Percentiles rank a stretch among this genome's conserved stretches.
Conservation (phyloP, 805 yeast species). For the Wickerhamiella vanderwaltii region DNA sequence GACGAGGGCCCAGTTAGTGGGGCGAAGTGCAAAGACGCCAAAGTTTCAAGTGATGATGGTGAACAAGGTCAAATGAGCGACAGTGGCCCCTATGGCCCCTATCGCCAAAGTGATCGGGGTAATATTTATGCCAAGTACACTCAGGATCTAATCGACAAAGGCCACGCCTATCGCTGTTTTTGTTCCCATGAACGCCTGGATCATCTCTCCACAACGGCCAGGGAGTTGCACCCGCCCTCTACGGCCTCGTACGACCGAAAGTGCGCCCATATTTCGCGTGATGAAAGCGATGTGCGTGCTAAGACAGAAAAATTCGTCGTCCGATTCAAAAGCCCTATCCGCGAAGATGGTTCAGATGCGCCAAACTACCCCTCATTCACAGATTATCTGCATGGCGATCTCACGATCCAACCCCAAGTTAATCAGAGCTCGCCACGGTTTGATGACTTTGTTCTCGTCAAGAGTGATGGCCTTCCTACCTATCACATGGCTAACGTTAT, state of each 20-base stretch:
- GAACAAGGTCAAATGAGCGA: too few relatives aligned
- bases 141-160: conserved; percentile 42
- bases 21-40: neutral
- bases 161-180: conserved; percentile 75
- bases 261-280: conserved; percentile 40
- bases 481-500: conserved; percentile 93
- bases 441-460: conserved; percentile 81
- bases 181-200: conserved; percentile 73
- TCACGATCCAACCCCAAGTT: conserved; percentile 69
- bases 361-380: conserved; percentile 45
- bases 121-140: conserved; percentile 53
- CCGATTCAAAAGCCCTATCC: conserved; percentile 64
- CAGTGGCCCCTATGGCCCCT: conserved; percentile 62
- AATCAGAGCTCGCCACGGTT: conserved; percentile 58
- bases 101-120: conserved; percentile 71
- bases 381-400: conserved; percentile 67
- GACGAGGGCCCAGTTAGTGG: conserved; percentile 66
- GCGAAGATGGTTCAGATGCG: conserved; percentile 8
- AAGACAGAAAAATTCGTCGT: conserved; percentile 38
- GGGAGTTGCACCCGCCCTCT: conserved; percentile 69
- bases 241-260: conserved; percentile 84
- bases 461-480: conserved; percentile 92
- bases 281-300: conserved; percentile 31
- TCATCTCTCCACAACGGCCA: conserved; percentile 58
- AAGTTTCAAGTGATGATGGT: too few relatives aligned